Conservation (phyloP, 495 filamentous ascomycete species). For the Neurospora discreta region DNA sequence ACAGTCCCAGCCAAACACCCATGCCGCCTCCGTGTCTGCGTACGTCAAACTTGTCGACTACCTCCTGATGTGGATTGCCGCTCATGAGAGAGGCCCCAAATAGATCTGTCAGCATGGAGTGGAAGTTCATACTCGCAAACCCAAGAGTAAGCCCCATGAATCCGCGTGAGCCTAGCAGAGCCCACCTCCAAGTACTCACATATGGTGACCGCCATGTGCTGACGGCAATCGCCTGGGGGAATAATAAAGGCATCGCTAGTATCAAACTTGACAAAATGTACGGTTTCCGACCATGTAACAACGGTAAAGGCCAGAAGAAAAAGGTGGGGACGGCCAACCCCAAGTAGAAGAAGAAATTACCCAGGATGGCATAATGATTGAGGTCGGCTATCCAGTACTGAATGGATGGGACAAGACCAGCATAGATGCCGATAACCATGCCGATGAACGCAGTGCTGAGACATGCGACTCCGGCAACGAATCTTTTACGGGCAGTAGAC, state of each 20-base stretch:
- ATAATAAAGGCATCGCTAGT: slow-evolving; percentile 58
- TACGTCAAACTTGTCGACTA: slow-evolving; percentile 50
- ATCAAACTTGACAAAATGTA: slow-evolving; percentile 55
- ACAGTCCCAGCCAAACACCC: slow-evolving; percentile 67
- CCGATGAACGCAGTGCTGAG: slow-evolving; percentile 58
- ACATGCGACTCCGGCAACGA: slow-evolving; percentile 56
- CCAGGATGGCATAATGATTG: slow-evolving; percentile 52
- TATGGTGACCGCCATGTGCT: slow-evolving; percentile 43
- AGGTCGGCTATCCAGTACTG: slow-evolving; percentile 60
- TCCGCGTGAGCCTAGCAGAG: slow-evolving; percentile 49
- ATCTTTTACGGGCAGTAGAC: slow-evolving; percentile 51
- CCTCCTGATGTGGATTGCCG: slow-evolving; percentile 56
- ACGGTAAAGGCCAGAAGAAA: slow-evolving; percentile 60
- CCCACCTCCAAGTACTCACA: slow-evolving; percentile 42
- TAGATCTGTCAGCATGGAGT: slow-evolving; percentile 57
- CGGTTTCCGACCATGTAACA: slow-evolving; percentile 68
- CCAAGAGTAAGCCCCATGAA: slow-evolving; percentile 58
- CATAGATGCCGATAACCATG: slow-evolving; percentile 60
- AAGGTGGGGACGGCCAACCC: slow-evolving; percentile 57
- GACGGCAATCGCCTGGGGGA: slow-evolving; percentile 60
- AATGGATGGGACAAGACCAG: slow-evolving; percentile 62
- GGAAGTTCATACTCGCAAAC: slow-evolving; percentile 66
- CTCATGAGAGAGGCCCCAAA: slow-evolving; percentile 65
- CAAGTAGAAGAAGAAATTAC: slow-evolving; percentile 60
- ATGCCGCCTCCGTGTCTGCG: slow-evolving; percentile 63